These are phyloP conservation scores for Monascus ruber DNA, from an alignment of 2,329 filamentous ascomycete genomes.

Conservation along the genomic window DNA sequence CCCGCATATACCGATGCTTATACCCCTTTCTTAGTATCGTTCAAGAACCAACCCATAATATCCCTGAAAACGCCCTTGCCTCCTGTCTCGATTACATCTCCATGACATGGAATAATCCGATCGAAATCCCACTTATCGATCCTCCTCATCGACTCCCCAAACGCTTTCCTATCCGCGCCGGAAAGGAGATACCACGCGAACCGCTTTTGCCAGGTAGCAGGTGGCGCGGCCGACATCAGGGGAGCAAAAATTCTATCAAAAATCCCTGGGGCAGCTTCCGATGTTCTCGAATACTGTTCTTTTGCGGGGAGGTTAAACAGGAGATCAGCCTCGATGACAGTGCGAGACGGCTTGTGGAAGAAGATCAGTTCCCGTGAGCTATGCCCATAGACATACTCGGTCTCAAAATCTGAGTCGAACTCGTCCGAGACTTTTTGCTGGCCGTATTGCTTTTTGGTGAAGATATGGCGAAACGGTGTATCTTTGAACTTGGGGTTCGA, in stretches of 20 bases:
- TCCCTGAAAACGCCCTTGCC: slow-evolving; percentile 68
- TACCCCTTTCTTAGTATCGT: slow-evolving; percentile 25
- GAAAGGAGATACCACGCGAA: slow-evolving; percentile 69
- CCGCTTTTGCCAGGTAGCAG: slow-evolving; percentile 63
- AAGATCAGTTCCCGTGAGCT: slow-evolving; percentile 82
- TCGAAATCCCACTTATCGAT: slow-evolving; percentile 78
- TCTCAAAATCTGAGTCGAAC: slow-evolving; percentile 78
- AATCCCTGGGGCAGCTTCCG: slow-evolving; percentile 45
- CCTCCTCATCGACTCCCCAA: slow-evolving; percentile 55
- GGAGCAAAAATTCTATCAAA: slow-evolving; percentile 46
- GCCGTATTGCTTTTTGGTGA: slow-evolving; percentile 44
- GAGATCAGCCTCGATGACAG: slow-evolving; percentile 80
- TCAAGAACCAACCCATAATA: slow-evolving; percentile 73
- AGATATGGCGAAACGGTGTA: slow-evolving; percentile 57
- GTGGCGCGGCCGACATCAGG: slow-evolving; percentile 47
- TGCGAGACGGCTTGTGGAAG: slow-evolving; percentile 63
- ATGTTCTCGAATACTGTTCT: slow-evolving; percentile 65
- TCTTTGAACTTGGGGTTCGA: slow-evolving; percentile 45
- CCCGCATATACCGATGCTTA: not conserved
- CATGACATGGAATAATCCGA: slow-evolving; percentile 81
- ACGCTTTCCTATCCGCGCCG: slow-evolving; percentile 51
- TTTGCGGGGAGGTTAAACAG: slow-evolving; percentile 80
- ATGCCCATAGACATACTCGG: slow-evolving; percentile 71
- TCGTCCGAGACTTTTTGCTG: slow-evolving; percentile 53
- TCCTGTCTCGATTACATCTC: slow-evolving; percentile 67